Conservation (phyloP, 2,329 filamentous ascomycete species). For the Leptosphaerulina australis region DNA sequence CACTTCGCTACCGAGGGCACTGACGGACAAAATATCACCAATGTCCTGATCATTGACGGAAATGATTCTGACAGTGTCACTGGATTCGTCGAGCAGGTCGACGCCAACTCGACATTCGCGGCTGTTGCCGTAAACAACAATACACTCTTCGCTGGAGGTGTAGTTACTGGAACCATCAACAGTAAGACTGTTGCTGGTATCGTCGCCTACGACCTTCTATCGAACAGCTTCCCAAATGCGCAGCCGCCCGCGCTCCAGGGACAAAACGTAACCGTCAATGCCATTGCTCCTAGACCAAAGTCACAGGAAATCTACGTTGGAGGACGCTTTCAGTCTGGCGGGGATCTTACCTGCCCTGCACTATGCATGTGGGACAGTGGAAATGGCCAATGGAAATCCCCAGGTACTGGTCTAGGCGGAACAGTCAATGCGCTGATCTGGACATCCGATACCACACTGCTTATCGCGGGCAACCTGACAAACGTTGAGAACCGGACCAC, state of each 20-base stretch:
- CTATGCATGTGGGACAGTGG: slow-evolving; percentile 80
- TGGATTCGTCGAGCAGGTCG: slow-evolving; percentile 71
- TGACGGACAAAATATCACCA: slow-evolving; percentile 75
- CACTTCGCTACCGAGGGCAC: slow-evolving; percentile 76
- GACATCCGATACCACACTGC: slow-evolving; percentile 71
- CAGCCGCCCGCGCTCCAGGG: slow-evolving; percentile 81
- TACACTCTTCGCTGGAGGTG: slow-evolving; percentile 81
- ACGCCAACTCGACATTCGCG: slow-evolving; percentile 74
- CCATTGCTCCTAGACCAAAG: slow-evolving; percentile 74
- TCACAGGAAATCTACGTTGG: slow-evolving; percentile 81
- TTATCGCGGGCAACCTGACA: slow-evolving; percentile 78
- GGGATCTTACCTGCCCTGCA: slow-evolving; percentile 78
- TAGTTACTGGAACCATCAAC: slow-evolving; percentile 72
- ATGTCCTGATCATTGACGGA: slow-evolving; percentile 82
- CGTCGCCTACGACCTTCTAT: slow-evolving; percentile 76
- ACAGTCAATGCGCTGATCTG: slow-evolving; percentile 75
- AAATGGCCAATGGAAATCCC: slow-evolving; percentile 77
- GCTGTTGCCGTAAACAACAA: slow-evolving; percentile 60
- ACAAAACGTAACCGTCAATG: slow-evolving; percentile 71
- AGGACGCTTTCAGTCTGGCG: slow-evolving; percentile 82
- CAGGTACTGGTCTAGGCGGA: slow-evolving; percentile 74
- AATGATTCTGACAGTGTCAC: slow-evolving; percentile 69
- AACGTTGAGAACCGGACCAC: slow-evolving; percentile 69
- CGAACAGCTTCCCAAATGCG: slow-evolving; percentile 63
- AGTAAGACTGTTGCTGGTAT: slow-evolving; percentile 71